Evolutionary conservation across 116 monocot species (phyloP).

Genomic region (Papilionanthe hybrid): DNA sequence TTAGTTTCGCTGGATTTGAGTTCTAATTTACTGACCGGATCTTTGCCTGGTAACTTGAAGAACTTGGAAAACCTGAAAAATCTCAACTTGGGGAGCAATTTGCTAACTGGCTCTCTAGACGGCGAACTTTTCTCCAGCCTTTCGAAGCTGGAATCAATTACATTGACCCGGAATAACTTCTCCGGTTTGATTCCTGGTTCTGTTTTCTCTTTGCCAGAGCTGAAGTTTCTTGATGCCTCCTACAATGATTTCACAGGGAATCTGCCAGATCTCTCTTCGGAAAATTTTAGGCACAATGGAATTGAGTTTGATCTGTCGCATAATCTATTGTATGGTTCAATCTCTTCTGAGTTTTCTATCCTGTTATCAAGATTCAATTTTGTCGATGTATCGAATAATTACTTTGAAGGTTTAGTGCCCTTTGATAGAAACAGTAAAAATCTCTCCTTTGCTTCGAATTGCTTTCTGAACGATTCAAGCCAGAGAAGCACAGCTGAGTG

Average conservation of each 20-base stretch:
- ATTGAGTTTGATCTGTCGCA: slow-evolving; percentile 43
- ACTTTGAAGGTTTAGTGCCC: slow-evolving; percentile 43
- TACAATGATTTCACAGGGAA: slow-evolving; percentile 53
- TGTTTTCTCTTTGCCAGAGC: slow-evolving; percentile 23
- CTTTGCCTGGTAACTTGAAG: slow-evolving; percentile 33
- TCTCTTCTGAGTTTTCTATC: slow-evolving; percentile 18
- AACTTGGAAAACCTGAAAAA: slow-evolving; percentile 13
- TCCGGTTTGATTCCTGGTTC: slow-evolving; percentile 33
- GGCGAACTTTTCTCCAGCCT: slow-evolving; percentile 22
- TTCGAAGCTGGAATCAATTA: slow-evolving; percentile 11
- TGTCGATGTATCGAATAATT: slow-evolving; percentile 63
- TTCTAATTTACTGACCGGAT: slow-evolving; percentile 26
- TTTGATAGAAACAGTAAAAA: slow-evolving; percentile 3
- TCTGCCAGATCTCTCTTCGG: slow-evolving; percentile 21
- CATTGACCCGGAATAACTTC: slow-evolving; percentile 35
- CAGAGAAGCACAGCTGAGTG: slow-evolving; percentile 54
- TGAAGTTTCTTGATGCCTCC: slow-evolving; percentile 49
- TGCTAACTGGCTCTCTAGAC: background rate
- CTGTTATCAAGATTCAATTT: slow-evolving; percentile 19
- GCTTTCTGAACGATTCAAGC: slow-evolving; percentile 34
- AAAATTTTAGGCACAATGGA: slow-evolving; percentile 10
- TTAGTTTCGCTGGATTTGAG: slow-evolving; percentile 35
- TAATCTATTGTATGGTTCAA: slow-evolving; percentile 53
- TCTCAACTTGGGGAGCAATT: slow-evolving; percentile 6
- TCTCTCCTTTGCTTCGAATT: slow-evolving; percentile 39